Base-by-base conservation (phyloP, 2,329 filamentous ascomycete genomes). In the Penicillium sp. region DNA sequence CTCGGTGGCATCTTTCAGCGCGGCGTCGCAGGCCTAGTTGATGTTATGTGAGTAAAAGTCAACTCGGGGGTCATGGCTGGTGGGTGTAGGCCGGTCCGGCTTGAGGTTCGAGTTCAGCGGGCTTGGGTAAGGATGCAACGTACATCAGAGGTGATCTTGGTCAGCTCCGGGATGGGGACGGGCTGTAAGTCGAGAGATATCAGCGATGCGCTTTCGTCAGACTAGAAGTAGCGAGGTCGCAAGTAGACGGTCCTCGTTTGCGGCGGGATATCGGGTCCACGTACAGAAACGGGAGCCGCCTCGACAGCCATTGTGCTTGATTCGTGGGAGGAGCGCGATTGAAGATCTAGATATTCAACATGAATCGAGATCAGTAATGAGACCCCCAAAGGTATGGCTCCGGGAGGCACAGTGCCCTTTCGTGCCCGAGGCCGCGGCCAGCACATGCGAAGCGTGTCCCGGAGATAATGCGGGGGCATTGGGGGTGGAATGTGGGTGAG, bases 121-220 rank as follows among this genome's bases (percentile, higher is more conserved):
- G 34, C 34, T 28, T 17, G 35, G 49, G 17, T 7, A 8, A 31
- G 31, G 17, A 25, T 54, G 61, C 10, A 5, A 81, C 86, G 72
- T 84, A 94, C 91, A 82, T 94, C 90, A 74, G 86, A 88, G 69
- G 90, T 89, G 75, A 96, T 94, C 81, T 95, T 90, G 81, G 89
- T 90, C 67, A 96, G 86, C 66, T 92, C 84, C 71, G 87, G 88
- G 68, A 88, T 84, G 61, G 90, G 84, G 70, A 96, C 84, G 61
- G 92, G 92, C 90, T 94, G 20, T 25, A 54, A 3, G 25, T 41
- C 50, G 25, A 43, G 12, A 4, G 1, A n/a, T 15, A 22, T 54
- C n/a, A 54, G 52, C 22, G 14, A 20, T 15, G 12, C 4, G 17
- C 3, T 1, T 28, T 42, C 37, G 17, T 42, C 4, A 15, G n/a